phyloP scores from a whole-genome alignment of 345 rosid genomes.

The Limnanthes douglasii region DNA sequence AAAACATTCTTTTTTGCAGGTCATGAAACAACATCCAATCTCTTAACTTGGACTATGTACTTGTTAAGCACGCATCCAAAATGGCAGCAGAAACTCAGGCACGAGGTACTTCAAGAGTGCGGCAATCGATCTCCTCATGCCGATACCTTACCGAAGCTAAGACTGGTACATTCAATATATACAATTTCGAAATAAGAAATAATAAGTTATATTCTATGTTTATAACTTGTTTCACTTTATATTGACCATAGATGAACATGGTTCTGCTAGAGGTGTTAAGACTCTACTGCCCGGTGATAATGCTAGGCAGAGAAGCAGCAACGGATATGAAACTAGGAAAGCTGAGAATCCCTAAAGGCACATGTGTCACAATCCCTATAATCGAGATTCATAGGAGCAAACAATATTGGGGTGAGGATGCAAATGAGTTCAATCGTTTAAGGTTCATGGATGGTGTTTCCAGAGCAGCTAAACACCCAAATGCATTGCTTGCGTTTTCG shows the following conservation, averaged over 20 bases:
- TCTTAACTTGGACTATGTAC: conserved; percentile 42
- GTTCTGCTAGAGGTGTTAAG: conserved; percentile 46
- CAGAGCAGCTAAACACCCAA: conserved; percentile 30
- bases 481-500: conserved; percentile 32
- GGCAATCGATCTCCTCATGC: conserved; percentile 22
- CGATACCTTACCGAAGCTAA: conserved; percentile 24
- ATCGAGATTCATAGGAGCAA: conserved; percentile 25
- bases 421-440: conserved; percentile 34
- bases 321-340: conserved; percentile 27
- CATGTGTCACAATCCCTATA: conserved; percentile 8
- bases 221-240: not conserved
- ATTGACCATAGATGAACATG: conserved; percentile 28
- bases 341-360: conserved; percentile 31
- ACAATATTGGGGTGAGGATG: conserved; percentile 49
- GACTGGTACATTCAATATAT: conserved; percentile 12
- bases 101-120: conserved; percentile 28
- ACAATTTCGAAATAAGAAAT: conserved; percentile 5
- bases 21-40: conserved; percentile 20
- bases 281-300: conserved; percentile 30
- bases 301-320: conserved; percentile 17
- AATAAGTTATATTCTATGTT: not conserved
- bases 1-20: conserved; percentile 47
- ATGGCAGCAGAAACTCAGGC: conserved; percentile 49
- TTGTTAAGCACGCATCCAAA: conserved; percentile 30
- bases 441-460: conserved; percentile 24